Base-by-base conservation (phyloP, 225 moss, liverwort and hornwort species). In the Polytrichum commune region DNA sequence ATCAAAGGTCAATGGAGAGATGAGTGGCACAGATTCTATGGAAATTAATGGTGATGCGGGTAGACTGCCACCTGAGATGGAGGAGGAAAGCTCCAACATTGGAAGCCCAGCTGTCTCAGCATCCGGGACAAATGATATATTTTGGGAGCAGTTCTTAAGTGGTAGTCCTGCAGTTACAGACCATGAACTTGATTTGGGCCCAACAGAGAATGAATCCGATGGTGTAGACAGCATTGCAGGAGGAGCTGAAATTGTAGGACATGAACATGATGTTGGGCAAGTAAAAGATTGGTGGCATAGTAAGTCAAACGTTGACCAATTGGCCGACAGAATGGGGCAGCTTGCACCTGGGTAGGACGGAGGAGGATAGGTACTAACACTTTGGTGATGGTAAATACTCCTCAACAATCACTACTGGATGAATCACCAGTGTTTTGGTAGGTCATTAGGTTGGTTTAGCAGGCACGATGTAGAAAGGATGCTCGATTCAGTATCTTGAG, bases 131-230 rank as follows among this genome's bases (percentile, higher is more conserved):
- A 97, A 90, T 65, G 94, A 97, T 56, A 75, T 85, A n/a, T 97
- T 97, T 65, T 97, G 97, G 97, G 94, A 97, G 81, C 94, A 94
- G 55, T 94, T 94, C 64, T 65, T 97, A 72, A 77, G 79, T 28
- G 93, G 64, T 13, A 88, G 72, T 67, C 81, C 86, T 32, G 89
- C 89, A 20, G 90, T 84, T 32, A 62, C 69, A 73, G 87, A 83
- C 57, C 74, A 83, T 1, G 91, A 87, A 60, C 72, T 90, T 28
- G 90, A 75, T 64, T 63, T 82, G 75, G 78, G 29, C 55, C 27
- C 19, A 24, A 75, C 80, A 23, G 76, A 75, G 61, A 72, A 22
- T 18, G 93, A 85, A 60, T 73, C 61, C 62, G 81, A 86, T 69
- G 80, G 29, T 55, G 70, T 80, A 61, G 83, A 83, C 25, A 73